phyloP scores from a whole-genome alignment of 768 basidiomycete genomes.

The Panellus pusillus region DNA sequence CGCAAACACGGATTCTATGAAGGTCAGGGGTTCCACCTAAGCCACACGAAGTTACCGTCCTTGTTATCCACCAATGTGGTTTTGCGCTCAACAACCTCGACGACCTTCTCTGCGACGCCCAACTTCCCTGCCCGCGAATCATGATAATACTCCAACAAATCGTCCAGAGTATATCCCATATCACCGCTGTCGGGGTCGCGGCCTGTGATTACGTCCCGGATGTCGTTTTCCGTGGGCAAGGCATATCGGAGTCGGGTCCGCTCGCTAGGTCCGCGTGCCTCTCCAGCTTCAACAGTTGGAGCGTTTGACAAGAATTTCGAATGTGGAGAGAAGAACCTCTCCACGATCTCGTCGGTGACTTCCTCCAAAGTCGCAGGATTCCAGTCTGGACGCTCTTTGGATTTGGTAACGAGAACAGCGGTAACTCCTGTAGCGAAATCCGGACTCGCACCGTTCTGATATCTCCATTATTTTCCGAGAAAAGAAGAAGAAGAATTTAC shows the following conservation, averaged over 20 bases:
- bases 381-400: conserved; percentile 63
- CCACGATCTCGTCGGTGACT: conserved; percentile 56
- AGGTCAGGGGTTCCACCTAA: conserved; percentile 53
- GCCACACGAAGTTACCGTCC: conserved; percentile 59
- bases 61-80: conserved; percentile 62
- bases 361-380: conserved; percentile 61
- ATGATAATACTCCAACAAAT: conserved; percentile 60
- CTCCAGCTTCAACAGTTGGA: conserved; percentile 30
- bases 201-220: conserved; percentile 67
- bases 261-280: conserved; percentile 1
- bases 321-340: conserved; percentile 64
- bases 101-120: conserved; percentile 74
- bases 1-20: not conserved
- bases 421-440: conserved; percentile 87
- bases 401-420: conserved; percentile 54
- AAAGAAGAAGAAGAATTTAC: conserved; percentile 34
- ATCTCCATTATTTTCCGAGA: conserved; percentile 18
- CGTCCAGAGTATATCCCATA: conserved; percentile 59
- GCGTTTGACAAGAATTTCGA: conserved; percentile 48
- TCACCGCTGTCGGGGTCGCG: conserved; percentile 60
- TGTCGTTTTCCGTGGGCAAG: conserved; percentile 77
- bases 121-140: conserved; percentile 48
- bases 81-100: conserved; percentile 70
- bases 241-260: conserved; percentile 43
- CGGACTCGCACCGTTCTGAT: conserved; percentile 69